Evolutionary conservation across 2,329 filamentous ascomycete genomes (phyloP).

Genomic region (Fusarium lyarnte): DNA sequence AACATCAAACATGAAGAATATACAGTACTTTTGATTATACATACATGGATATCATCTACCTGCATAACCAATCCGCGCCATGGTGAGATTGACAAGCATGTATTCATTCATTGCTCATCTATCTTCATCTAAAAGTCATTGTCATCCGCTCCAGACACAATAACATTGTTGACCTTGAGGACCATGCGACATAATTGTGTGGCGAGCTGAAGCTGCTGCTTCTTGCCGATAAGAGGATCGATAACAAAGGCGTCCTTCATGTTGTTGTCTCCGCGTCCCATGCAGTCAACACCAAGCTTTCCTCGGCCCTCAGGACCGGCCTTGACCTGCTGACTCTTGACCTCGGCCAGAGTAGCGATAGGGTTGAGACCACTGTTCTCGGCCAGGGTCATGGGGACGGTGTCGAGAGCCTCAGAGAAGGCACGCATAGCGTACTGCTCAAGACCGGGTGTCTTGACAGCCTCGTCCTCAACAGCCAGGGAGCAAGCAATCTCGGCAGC

Average conservation of each 20-base stretch:
- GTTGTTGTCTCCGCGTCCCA: conserved; percentile 93
- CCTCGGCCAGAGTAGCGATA: conserved; percentile 91
- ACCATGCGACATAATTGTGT: conserved; percentile 99
- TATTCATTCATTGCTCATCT: conserved; percentile 37
- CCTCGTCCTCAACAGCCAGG: conserved; percentile 93
- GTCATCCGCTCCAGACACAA: conserved; percentile 86
- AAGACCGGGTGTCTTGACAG: conserved; percentile 93
- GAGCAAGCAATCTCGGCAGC: conserved; percentile 98
- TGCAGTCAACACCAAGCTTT: conserved; percentile 94
- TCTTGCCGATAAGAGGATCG: conserved; percentile 97
- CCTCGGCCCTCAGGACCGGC: conserved; percentile 60
- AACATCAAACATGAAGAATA: not conserved
- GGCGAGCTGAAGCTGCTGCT: conserved; percentile 93
- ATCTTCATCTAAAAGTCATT: conserved; percentile 76
- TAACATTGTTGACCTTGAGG: conserved; percentile 96
- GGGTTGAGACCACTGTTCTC: conserved; percentile 97
- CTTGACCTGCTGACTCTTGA: conserved; percentile 97
- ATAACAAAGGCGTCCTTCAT: conserved; percentile 99
- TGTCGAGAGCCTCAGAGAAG: conserved; percentile 93
- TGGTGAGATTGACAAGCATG: conserved; percentile 36
- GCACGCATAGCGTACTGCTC: conserved; percentile 99
- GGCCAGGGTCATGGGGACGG: conserved; percentile 92
- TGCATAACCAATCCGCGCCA: conserved; percentile 34
- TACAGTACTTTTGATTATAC: conserved; percentile 30
- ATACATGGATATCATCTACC: conserved; percentile 33